Evolutionary conservation across 2,329 filamentous ascomycete species (phyloP).

Genomic region (Lachnellula hyalina): DNA sequence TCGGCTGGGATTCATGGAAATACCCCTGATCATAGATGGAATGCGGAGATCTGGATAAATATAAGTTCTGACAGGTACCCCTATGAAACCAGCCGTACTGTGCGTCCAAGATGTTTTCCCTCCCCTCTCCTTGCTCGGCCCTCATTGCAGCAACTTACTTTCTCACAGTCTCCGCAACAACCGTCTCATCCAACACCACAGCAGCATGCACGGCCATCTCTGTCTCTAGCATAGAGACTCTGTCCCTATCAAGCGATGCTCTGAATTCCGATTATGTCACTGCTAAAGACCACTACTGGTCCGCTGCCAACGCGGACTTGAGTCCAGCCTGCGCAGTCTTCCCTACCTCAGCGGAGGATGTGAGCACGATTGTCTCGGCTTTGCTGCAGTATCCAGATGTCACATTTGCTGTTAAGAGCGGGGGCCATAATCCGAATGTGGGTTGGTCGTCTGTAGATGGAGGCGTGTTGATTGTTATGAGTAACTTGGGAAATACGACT

Average conservation of each 20-base stretch:
- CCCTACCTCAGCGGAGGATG: constrained; percentile 31
- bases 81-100: too few species aligned
- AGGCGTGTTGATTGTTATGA: constrained; percentile 32
- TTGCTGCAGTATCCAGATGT: constrained; percentile 29
- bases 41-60: too few species aligned
- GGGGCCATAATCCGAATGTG: constrained; percentile 38
- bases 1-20: too few species aligned
- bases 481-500: constrained; percentile 28
- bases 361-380: constrained; percentile 29
- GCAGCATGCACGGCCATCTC: constrained; percentile 2
- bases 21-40: too few species aligned
- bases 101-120: too few species aligned
- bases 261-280: constrained; percentile 9
- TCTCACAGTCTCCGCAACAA: not conserved
- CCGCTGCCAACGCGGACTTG: constrained; percentile 26
- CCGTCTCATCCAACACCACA: not conserved
- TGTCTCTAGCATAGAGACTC: not conserved
- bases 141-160: not conserved
- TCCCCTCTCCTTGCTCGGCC: too few species aligned
- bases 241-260: constrained; percentile 4
- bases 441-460: constrained; percentile 34
- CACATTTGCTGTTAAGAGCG: constrained; percentile 38
- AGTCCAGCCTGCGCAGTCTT: constrained; percentile 35
- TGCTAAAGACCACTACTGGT: constrained; percentile 32
- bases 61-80: too few species aligned